Evolutionary conservation across 108 stramenopile species (phyloP).

Genomic region (Aureococcus anophagefferens): DNA sequence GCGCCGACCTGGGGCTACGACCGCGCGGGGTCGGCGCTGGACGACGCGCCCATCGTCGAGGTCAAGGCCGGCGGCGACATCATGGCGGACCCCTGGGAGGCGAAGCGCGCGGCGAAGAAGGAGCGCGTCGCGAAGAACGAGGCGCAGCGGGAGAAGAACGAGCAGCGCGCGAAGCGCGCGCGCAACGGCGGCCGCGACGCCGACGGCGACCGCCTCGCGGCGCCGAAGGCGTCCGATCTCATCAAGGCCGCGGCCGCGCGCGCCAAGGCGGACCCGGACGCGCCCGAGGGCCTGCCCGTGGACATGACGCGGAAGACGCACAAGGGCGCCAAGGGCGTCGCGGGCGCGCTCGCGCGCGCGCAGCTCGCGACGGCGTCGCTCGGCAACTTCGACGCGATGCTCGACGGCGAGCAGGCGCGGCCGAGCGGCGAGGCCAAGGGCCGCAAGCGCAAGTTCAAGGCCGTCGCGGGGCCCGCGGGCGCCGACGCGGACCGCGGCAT

Average conservation of each 20-base stretch:
- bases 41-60: conserved; percentile 40
- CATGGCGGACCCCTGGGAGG: conserved; percentile 32
- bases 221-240: too few relatives aligned
- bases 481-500: background rate
- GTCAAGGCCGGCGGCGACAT: conserved; percentile 31
- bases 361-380: conserved; percentile 20
- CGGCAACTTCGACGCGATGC: conserved; percentile 10
- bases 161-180: background rate
- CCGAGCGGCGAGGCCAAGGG: background rate
- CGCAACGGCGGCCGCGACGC: background rate
- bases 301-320: background rate
- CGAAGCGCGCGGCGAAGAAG: conserved; percentile 36
- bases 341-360: background rate
- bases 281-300: conserved; percentile 2
- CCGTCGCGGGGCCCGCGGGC: background rate
- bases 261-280: background rate
- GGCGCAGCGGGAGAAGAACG: conserved; percentile 21
- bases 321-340: background rate
- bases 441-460: background rate
- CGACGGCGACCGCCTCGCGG: too few relatives aligned
- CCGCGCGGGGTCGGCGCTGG: conserved; percentile 30
- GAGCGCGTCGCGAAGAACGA: conserved; percentile 43
- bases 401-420: conserved; percentile 13
- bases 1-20: conserved; percentile 45
- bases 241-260: background rate